These are phyloP conservation scores for Candida boleticola DNA, from an alignment of 805 yeast species.

Conservation along the genomic window DNA sequence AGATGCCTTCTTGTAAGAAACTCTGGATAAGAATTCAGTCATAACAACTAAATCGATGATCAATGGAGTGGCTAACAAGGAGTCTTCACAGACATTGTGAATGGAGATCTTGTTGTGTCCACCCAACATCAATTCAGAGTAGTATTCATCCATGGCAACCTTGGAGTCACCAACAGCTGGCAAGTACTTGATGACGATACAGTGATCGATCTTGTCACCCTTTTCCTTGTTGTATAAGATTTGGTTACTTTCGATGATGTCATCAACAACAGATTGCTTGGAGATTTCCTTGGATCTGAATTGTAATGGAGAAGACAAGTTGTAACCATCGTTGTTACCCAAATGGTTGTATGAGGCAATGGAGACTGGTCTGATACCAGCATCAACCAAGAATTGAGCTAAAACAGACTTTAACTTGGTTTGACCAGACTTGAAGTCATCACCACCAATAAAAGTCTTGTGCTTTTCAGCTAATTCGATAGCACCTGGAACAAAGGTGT, in stretches of 20 bases:
- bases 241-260: slow-evolving; percentile 84
- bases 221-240: slow-evolving; percentile 77
- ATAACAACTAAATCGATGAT: slow-evolving; percentile 88
- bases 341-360: slow-evolving; percentile 95
- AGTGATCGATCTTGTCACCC: slow-evolving; percentile 83
- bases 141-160: slow-evolving; percentile 98
- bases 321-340: slow-evolving; percentile 95
- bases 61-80: slow-evolving; percentile 89
- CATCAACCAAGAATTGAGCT: slow-evolving; percentile 94
- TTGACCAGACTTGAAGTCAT: slow-evolving; percentile 96
- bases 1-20: slow-evolving; percentile 63
- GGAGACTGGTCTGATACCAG: slow-evolving; percentile 93
- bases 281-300: slow-evolving; percentile 95
- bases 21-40: slow-evolving; percentile 87
- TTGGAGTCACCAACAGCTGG: slow-evolving; percentile 95
- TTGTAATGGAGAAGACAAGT: slow-evolving; percentile 87
- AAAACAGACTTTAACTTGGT: slow-evolving; percentile 94
- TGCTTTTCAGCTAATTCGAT: slow-evolving; percentile 82
- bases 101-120: slow-evolving; percentile 94
- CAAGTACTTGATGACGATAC: slow-evolving; percentile 91
- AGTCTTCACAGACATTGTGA: slow-evolving; percentile 96
- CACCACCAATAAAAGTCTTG: slow-evolving; percentile 86
- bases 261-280: slow-evolving; percentile 90
- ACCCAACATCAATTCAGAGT: slow-evolving; percentile 94
- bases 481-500: slow-evolving; percentile 95